phyloP scores from a whole-genome alignment of 108 stramenopile genomes.

The Cylindrotheca closterium region DNA sequence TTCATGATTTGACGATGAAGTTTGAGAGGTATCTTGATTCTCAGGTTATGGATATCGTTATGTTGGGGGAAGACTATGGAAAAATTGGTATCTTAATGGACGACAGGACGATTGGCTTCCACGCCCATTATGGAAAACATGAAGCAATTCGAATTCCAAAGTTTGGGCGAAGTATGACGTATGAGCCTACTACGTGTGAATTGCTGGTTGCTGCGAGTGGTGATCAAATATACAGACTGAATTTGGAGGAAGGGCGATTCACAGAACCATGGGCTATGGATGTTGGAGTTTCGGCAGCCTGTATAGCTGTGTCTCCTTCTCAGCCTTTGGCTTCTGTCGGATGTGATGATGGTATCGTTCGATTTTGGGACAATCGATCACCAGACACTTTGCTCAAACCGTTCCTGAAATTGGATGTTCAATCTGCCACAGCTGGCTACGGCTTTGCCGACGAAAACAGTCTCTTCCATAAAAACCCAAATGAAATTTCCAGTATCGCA shows the following conservation, averaged over 20 bases:
- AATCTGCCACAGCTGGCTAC: constrained; percentile 61
- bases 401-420: constrained; percentile 79
- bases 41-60: constrained; percentile 88
- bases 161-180: constrained; percentile 93
- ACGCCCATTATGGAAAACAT: constrained; percentile 97
- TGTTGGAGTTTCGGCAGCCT: constrained; percentile 39
- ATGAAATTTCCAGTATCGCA: constrained; percentile 84
- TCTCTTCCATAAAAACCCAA: constrained; percentile 22
- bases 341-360: constrained; percentile 86
- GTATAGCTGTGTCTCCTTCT: constrained; percentile 67
- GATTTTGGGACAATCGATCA: constrained; percentile 91
- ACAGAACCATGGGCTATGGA: constrained; percentile 76
- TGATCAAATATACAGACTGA: constrained; percentile 88
- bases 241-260: constrained; percentile 96
- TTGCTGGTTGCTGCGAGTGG: constrained; percentile 85
- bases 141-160: constrained; percentile 89
- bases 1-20: constrained; percentile 95
- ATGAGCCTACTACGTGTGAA: constrained; percentile 90
- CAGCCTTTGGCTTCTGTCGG: constrained; percentile 82
- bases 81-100: constrained; percentile 92
- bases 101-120: constrained; percentile 94
- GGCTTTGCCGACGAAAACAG: constrained; percentile 67
- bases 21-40: constrained; percentile 95
- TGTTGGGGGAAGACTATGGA: constrained; percentile 91
- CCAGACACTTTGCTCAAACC: constrained; percentile 66